Evolutionary conservation across 352 stramenopile species (phyloP), one percentile per base, ranked within the genome.

Genomic region (Globisporangium heterothallicum): DNA sequence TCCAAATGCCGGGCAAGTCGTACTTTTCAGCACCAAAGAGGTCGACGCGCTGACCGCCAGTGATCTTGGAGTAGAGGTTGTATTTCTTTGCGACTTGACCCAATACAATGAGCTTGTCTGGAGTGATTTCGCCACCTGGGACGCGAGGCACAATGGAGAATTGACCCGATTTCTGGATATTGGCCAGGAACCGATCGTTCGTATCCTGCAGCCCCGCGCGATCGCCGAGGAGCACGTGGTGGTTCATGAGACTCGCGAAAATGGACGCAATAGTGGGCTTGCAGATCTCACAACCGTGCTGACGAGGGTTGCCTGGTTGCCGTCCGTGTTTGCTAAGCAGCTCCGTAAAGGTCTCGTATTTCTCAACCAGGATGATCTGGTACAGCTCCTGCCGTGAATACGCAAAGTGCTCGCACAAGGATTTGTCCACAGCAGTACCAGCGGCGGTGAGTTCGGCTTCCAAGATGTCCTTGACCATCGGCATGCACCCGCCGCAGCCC

Each of bases 11-110:
- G 7, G 88, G 86, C 30, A 97, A 61, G 53, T 97, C 72, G 56
- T 96, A 79, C 63, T 96, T 96, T 50, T 94, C 78, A 14, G 90
- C 90, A 30, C 90, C 90, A 59, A 97, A 97, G 13, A 97, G 66
- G 64, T 97, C 88, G 35, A 97, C 78, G 29, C 90, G 84, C 63
- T 97, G 90, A n/a, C 74, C 90, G 19, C 90, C 90, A n/a, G 90
- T 97, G 61, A 97, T 92, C 68, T 97, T 97, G 8, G 82, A 83
- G 73, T 97, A 97, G 42, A 97, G 61, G 35, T 83, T 78, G 59
- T 95, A 96, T 53, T 96, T 88, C 56, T 92, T 86, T 7, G 87
- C 88, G 22, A 94, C 77, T 49, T 94, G 59, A 29, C 90, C 90
- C 32, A 97, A 63, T 14, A 71, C 76, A 56, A 97, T 96, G 32